These are phyloP conservation scores for Aspergillus taichungensis DNA, from an alignment of 495 filamentous ascomycete genomes.

Conservation along the genomic window DNA sequence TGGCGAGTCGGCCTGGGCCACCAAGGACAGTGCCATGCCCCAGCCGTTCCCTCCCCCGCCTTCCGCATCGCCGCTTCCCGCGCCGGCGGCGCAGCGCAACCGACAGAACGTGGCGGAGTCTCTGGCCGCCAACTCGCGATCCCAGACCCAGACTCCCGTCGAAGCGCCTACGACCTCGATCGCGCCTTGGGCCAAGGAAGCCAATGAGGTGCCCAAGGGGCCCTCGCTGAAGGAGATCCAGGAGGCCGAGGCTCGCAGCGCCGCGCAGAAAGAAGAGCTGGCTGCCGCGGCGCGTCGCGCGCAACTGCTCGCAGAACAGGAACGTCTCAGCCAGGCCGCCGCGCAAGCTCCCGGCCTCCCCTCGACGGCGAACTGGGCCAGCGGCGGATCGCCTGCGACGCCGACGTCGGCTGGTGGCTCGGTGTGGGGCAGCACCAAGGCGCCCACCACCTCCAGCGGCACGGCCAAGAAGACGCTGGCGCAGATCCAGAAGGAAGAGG, in stretches of 20 bases:
- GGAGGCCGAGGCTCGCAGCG: constrained; percentile 85
- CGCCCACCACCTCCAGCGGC: constrained; percentile 31
- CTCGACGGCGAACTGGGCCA: constrained; percentile 86
- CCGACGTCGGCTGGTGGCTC: constrained; percentile 40
- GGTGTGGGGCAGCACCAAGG: constrained; percentile 60
- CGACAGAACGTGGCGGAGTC: constrained; percentile 76
- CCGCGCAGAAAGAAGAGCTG: constrained; percentile 80
- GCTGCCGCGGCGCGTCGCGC: constrained; percentile 74
- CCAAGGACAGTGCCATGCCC: constrained; percentile 54
- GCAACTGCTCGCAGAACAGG: constrained; percentile 60
- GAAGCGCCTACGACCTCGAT: constrained; percentile 58
- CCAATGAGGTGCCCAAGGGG: constrained; percentile 66
- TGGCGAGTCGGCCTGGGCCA: constrained; percentile 48
- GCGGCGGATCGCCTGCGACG: constrained; percentile 53
- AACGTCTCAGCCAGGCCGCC: constrained; percentile 63
- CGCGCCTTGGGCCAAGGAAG: constrained; percentile 91
- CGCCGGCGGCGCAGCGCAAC: constrained; percentile 77
- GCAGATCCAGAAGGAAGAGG: constrained; percentile 96
- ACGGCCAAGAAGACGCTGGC: constrained; percentile 79
- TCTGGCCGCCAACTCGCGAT: constrained; percentile 60
- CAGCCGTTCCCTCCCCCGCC: constrained; percentile 70
- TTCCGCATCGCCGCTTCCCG: constrained; percentile 71
- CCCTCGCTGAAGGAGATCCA: constrained; percentile 96
- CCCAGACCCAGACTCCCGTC: constrained; percentile 64
- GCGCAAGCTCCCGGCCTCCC: constrained; percentile 66